Conservation (phyloP, 2,329 filamentous ascomycete genomes). For the Xylariaceae sp. region DNA sequence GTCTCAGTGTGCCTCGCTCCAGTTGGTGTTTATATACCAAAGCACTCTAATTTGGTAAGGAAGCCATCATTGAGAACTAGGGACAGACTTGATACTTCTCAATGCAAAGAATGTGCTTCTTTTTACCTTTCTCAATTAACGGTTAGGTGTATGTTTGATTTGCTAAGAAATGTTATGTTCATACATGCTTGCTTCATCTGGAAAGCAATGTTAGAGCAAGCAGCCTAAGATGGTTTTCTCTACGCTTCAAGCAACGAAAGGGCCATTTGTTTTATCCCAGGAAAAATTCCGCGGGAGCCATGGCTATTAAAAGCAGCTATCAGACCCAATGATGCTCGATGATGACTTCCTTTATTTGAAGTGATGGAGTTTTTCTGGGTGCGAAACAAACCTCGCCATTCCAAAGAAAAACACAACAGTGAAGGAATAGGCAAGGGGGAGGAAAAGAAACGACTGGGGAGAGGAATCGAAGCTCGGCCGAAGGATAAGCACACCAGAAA, state of each 20-base stretch:
- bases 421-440: background rate
- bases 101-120: conserved; percentile 4
- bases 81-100: too few species aligned
- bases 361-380: conserved; percentile 25
- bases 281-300: too few species aligned
- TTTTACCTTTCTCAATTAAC: background rate
- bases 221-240: background rate
- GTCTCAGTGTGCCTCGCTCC: background rate
- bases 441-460: background rate
- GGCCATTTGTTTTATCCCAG: background rate
- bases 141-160: too few species aligned
- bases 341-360: too few species aligned
- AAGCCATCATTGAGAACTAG: too few species aligned
- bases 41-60: background rate
- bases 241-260: background rate
- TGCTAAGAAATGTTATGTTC: background rate
- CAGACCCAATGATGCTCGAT: background rate
- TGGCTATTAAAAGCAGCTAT: too few species aligned
- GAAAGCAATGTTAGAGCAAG: conserved; percentile 9
- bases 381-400: conserved; percentile 12
- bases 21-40: background rate
- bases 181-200: conserved; percentile 14
- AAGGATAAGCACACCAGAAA: background rate
- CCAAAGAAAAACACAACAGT: background rate
- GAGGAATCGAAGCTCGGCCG: conserved; percentile 3